A percentile compares a stretch with the other conserved stretches of the same genome.
These are phyloP conservation scores for Globisporangium yorkense DNA, from an alignment of 352 stramenopile species.

Conservation along the genomic window DNA sequence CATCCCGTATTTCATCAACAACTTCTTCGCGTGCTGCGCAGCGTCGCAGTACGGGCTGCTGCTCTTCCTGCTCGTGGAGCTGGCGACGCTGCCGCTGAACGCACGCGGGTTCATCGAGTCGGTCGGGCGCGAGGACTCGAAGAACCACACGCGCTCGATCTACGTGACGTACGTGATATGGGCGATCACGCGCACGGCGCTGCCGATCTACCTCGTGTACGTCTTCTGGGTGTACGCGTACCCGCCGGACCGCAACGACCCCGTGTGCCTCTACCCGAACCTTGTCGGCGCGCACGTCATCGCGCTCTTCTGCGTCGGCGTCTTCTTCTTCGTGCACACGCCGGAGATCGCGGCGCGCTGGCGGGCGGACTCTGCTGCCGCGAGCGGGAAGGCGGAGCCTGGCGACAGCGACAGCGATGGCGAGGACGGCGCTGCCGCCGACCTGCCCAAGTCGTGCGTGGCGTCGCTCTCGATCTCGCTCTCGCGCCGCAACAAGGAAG, in stretches of 20 bases:
- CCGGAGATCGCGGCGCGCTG: conserved; percentile 51
- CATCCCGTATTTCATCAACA: conserved; percentile 82
- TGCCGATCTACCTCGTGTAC: conserved; percentile 76
- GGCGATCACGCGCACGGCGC: conserved; percentile 59
- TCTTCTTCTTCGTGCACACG: conserved; percentile 81
- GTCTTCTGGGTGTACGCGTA: conserved; percentile 68
- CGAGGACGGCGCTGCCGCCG: conserved; percentile 15
- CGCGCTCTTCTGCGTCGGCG: conserved; percentile 71
- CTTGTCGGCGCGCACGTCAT: conserved; percentile 73
- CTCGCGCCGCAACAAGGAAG: conserved; percentile 29
- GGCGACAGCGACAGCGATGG: conserved; percentile 17
- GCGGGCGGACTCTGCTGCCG: conserved; percentile 13
- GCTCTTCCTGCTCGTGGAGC: conserved; percentile 75
- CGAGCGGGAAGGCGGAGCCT: conserved; percentile 1
- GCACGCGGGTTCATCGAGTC: conserved; percentile 71
- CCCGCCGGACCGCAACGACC: conserved; percentile 63
- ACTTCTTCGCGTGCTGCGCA: conserved; percentile 77
- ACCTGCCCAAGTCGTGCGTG: conserved; percentile 20
- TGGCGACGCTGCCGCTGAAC: conserved; percentile 75
- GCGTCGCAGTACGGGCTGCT: conserved; percentile 70
- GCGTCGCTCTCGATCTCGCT: conserved; percentile 37
- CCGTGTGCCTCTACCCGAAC: conserved; percentile 76
- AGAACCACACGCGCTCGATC: conserved; percentile 61
- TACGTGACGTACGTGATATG: conserved; percentile 74
- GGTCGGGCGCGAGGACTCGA: conserved; percentile 51